A percentile compares a stretch with the other conserved stretches of the same genome.
Conservation (phyloP, 139 green algal genomes). For the Coelastrella sp. region DNA sequence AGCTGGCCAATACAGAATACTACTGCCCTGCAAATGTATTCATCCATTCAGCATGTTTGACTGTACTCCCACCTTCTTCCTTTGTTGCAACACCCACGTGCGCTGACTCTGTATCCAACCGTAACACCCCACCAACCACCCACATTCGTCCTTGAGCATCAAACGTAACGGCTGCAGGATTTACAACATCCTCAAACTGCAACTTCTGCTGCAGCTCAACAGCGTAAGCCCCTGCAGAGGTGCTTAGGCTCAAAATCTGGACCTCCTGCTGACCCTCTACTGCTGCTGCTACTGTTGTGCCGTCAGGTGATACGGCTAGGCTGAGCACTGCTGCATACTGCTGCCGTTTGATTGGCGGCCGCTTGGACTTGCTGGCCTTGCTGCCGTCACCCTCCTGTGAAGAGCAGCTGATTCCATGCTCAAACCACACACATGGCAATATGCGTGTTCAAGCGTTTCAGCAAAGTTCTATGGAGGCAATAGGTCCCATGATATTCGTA, state of each 20-base stretch:
- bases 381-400: neutral
- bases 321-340: constrained; percentile 49
- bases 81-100: constrained; percentile 1
- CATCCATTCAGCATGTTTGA: no score
- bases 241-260: constrained; percentile 50
- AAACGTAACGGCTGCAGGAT: constrained; percentile 67
- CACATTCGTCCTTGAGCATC: constrained; percentile 60
- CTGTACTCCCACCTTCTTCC: neutral
- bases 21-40: no score
- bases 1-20: neutral
- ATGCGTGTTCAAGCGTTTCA: no score
- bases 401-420: no score
- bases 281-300: constrained; percentile 50
- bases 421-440: no score
- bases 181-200: constrained; percentile 54
- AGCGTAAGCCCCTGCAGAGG: neutral
- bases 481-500: no score
- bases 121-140: constrained; percentile 56
- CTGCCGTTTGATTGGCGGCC: constrained; percentile 3
- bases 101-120: neutral
- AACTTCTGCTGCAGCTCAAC: constrained; percentile 56
- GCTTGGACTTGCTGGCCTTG: neutral
- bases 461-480: no score
- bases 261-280: constrained; percentile 64
- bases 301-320: constrained; percentile 47